Percentiles rank a stretch among this genome's conserved stretches.
Conservation (phyloP, 176 grass and related monocot species). For the Oryza glaberrima region DNA sequence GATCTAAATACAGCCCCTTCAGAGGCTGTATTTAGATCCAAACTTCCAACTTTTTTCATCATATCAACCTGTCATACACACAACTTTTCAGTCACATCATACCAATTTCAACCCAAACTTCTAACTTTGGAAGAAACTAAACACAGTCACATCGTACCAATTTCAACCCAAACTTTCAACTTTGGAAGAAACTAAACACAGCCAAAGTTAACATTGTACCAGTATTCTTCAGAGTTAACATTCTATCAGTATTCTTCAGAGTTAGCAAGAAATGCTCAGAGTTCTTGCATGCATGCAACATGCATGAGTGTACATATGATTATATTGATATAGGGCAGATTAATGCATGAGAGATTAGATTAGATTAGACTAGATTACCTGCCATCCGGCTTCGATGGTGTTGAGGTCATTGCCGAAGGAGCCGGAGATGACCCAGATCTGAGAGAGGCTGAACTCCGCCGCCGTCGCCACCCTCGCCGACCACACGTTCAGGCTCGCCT, state of each 20-base stretch:
- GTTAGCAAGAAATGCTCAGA: background rate
- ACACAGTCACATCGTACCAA: too few relatives aligned
- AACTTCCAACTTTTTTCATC: too few relatives aligned
- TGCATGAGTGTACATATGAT: background rate
- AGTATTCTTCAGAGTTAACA: background rate
- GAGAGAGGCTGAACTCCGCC: conserved; percentile 94
- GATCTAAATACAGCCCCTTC: too few relatives aligned
- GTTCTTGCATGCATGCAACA: background rate
- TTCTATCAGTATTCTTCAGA: background rate
- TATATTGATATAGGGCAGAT: too few relatives aligned
- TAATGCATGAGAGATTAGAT: background rate
- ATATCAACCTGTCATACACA: too few relatives aligned
- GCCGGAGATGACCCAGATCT: conserved; percentile 98
- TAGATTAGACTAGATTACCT: conserved; percentile 47
- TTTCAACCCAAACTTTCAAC: too few relatives aligned
- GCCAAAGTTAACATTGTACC: background rate
- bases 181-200: too few relatives aligned
- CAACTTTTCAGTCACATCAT: too few relatives aligned
- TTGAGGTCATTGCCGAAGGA: conserved; percentile 99
- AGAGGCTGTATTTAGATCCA: too few relatives aligned
- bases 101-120: too few relatives aligned
- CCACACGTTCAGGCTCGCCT: conserved; percentile 97
- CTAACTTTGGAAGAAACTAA: too few relatives aligned
- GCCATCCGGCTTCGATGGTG: conserved; percentile 98
- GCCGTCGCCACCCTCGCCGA: conserved; percentile 62